Evolutionary conservation across 495 filamentous ascomycete genomes (phyloP), one percentile per base, ranked within the genome.

Genomic region (Alectoria sarmentosa): DNA sequence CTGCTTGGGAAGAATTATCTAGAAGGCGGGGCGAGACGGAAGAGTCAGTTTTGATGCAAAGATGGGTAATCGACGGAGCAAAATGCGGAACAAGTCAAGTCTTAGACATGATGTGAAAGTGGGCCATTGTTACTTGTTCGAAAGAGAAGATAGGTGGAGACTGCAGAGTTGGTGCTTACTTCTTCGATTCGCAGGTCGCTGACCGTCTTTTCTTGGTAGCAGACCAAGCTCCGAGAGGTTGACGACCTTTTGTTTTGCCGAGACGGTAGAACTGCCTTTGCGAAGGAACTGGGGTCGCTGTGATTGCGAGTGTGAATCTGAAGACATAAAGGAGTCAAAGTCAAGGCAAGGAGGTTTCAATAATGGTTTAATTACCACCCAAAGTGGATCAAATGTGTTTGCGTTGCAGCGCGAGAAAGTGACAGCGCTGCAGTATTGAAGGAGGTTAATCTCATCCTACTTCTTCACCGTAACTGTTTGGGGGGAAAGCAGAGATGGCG

Each of bases 1-100:
- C 72, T 67, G 73, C 73, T 69, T 72, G 73, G 49, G 71, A 77
- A 59, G 70, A 74, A 75, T 76, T 74, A 74, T 80, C 79, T 82
- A 78, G 73, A 76, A 77, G 76, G 76, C 73, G 74, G 69, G 67
- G 61, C 63, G 71, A 75, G 69, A n/a, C n/a, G n/a, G n/a, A 67
- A 63, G 69, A 70, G 52, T 48, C 59, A 65, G 69, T 49, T n/a
- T n/a, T 48, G 55, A 44, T 34, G 62, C 60, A 59, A 46, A 44
- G 30, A 46, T 41, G 54, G 44, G 60, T 13, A 10, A 26, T 19
- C 17, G 28, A 32, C 21, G 48, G 48, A 62, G 26, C 44, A 44
- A 41, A 7, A 59, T 41, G 55, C 52, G 21, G 65, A 58, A 49
- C 19, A 8, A 55, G 52, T 55, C 52, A 54, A 59, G 42, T 54